Evolutionary conservation across 768 basidiomycete species (phyloP).

Genomic region (Infundibulicybe gibba): DNA sequence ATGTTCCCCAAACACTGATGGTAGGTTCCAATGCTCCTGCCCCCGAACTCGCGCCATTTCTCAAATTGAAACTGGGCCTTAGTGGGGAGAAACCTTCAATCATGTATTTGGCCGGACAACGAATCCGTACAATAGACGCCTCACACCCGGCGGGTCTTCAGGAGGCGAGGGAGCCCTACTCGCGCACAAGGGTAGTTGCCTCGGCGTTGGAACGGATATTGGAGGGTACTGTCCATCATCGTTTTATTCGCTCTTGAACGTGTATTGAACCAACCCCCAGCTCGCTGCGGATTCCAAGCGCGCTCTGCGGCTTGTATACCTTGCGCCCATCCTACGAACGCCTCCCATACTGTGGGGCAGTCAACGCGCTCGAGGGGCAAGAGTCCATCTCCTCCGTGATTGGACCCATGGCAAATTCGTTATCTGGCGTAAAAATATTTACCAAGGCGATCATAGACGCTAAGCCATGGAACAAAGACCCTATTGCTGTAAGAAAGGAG

Average conservation of each 20-base stretch:
- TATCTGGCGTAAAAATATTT: slow-evolving; percentile 51
- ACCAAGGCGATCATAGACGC: slow-evolving; percentile 44
- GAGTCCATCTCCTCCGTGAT: slow-evolving; percentile 55
- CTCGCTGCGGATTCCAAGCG: slow-evolving; percentile 53
- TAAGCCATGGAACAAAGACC: slow-evolving; percentile 56
- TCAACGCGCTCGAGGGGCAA: slow-evolving; percentile 50
- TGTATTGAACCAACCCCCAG: slow-evolving; percentile 17
- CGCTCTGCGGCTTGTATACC: slow-evolving; percentile 56
- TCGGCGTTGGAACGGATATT: slow-evolving; percentile 65
- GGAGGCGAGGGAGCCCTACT: slow-evolving; percentile 68
- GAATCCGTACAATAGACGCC: slow-evolving; percentile 54
- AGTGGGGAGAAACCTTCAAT: slow-evolving; percentile 60
- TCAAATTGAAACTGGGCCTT: slow-evolving; percentile 6
- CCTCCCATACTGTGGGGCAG: slow-evolving; percentile 49
- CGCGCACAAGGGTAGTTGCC: slow-evolving; percentile 53
- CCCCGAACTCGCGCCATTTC: neutral
- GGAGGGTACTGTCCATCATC: slow-evolving; percentile 38
- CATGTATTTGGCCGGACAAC: slow-evolving; percentile 58
- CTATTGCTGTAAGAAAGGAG: slow-evolving; percentile 41
- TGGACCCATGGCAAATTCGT: slow-evolving; percentile 51
- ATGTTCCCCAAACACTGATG: slow-evolving; percentile 55
- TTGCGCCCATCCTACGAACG: slow-evolving; percentile 54
- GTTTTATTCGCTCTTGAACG: neutral
- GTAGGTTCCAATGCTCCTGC: slow-evolving; percentile 16
- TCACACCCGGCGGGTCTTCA: slow-evolving; percentile 61